Conservation (phyloP, 495 filamentous ascomycete species). For the Parmelia sp. region DNA sequence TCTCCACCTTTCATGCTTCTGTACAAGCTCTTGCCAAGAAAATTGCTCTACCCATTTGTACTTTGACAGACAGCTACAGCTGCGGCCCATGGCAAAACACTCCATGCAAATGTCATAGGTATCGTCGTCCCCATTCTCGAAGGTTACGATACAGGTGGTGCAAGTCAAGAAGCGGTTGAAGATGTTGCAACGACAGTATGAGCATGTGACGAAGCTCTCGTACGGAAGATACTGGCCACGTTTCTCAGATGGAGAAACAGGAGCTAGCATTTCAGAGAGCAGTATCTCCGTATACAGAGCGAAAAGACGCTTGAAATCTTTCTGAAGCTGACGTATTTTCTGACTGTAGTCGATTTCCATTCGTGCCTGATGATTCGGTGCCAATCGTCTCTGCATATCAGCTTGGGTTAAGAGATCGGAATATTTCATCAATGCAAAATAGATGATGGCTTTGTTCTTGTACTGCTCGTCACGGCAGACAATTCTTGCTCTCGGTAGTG, state of each 20-base stretch:
- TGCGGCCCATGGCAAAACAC: slow-evolving; percentile 89
- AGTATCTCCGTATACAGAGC: slow-evolving; percentile 68
- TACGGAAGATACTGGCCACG: slow-evolving; percentile 65
- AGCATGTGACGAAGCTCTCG: slow-evolving; percentile 87
- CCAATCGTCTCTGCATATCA: slow-evolving; percentile 39
- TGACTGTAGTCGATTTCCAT: slow-evolving; percentile 32
- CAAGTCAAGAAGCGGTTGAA: slow-evolving; percentile 97
- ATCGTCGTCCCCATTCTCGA: slow-evolving; percentile 57
- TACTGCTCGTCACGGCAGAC: slow-evolving; percentile 99
- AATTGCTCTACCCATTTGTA: slow-evolving; percentile 92
- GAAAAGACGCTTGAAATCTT: slow-evolving; percentile 76
- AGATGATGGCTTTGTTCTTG: slow-evolving; percentile 95
- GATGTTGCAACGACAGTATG: slow-evolving; percentile 92
- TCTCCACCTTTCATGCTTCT: slow-evolving; percentile 79
- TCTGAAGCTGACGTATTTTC: slow-evolving; percentile 58
- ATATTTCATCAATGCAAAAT: slow-evolving; percentile 74
- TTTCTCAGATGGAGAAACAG: slow-evolving; percentile 51
- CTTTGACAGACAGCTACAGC: slow-evolving; percentile 77
- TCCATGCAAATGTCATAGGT: slow-evolving; percentile 96
- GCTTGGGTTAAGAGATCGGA: slow-evolving; percentile 51
- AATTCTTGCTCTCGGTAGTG: slow-evolving; percentile 76
- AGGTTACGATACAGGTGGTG: slow-evolving; percentile 58
- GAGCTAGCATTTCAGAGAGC: slow-evolving; percentile 74
- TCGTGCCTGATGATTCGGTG: slow-evolving; percentile 29
- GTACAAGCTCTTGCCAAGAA: slow-evolving; percentile 66